Evolutionary conservation across 352 stramenopile species (phyloP), one percentile per base, ranked within the genome.

Genomic region (Phytophthora kernoviae): DNA sequence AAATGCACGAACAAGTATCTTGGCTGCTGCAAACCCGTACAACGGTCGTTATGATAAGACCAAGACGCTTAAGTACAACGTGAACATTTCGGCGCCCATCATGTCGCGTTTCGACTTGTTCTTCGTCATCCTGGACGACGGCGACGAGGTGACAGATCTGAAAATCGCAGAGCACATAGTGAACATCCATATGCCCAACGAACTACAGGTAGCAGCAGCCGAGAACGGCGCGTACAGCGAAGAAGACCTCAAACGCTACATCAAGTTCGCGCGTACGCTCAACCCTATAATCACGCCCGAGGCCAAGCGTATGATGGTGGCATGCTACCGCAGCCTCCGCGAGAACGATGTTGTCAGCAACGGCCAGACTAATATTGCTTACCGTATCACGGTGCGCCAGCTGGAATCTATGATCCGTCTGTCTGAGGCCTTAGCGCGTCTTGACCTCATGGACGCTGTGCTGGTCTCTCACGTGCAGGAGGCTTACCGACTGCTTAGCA

Each of bases 61-160:
- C 48, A 97, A 96, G 73, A 93, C 86, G 37, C 77, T 93, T 58
- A 91, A 93, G 70, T 91, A 93, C 64, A 94, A 95, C 55, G 84
- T 97, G 12, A 90, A 96, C 58, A 96, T 98, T 61, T 91, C 80
- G 21, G 93, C 96, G 36, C 93, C 98, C 5, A 99, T 99, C 75
- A 97, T 99, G 79, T 98, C 91, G 68, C 93, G 98, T 48, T 99
- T 99, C 68, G 98, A 99, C 76, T 74, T 99, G 30, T 99, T 99
- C 61, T 99, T 99, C 82, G 95, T 99, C 32, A 89, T 95, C 40
- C 58, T 99, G n/a, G 98, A 99, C 76, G 97, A 99, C 62, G 98
- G 96, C 55, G 96, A 99, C 56, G 95, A 98, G 47, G 73, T 84
- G 5, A 87, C 88, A 1, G 98, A 99, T 80, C 81, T 85, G 17